These are phyloP conservation scores for Ustulina deusta DNA, from an alignment of 2,329 filamentous ascomycete genomes.

Conservation along the genomic window DNA sequence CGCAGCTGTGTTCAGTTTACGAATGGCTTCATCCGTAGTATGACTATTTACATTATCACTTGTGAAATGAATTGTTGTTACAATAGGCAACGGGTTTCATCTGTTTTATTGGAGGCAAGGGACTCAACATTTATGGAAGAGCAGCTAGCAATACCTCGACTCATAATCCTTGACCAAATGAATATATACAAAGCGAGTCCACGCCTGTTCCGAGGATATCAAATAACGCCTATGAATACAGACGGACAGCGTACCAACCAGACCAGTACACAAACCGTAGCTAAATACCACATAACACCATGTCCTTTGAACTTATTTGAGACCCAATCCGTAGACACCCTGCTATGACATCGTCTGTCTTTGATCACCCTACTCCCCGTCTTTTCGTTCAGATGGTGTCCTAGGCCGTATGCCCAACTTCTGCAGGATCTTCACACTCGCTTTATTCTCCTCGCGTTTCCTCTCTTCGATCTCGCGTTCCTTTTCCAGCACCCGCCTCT, in stretches of 20 bases:
- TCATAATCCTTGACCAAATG: neutral
- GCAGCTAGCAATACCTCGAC: neutral
- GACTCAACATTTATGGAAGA: neutral
- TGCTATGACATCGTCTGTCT: neutral
- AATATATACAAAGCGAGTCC: slow-evolving; percentile 1
- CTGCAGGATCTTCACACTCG: slow-evolving; percentile 29
- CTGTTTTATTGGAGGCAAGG: neutral
- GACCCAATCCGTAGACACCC: neutral
- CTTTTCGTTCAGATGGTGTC: slow-evolving; percentile 13
- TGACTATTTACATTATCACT: neutral
- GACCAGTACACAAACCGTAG: neutral
- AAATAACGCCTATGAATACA: slow-evolving; percentile 19
- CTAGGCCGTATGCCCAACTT: slow-evolving; percentile 32
- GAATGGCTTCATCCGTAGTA: neutral
- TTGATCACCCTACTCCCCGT: neutral
- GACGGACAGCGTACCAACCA: neutral
- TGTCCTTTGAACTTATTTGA: neutral
- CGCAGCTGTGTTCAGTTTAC: neutral
- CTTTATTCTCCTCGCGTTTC: slow-evolving; percentile 32
- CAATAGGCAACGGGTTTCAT: neutral
- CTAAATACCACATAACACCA: neutral
- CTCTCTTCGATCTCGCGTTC: slow-evolving; percentile 29
- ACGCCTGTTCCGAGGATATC: slow-evolving; percentile 21
- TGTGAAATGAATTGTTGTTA: neutral
- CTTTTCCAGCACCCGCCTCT: slow-evolving; percentile 27